A percentile compares a stretch with the other conserved stretches of the same genome.
phyloP scores from a whole-genome alignment of 768 basidiomycete genomes.

The Suillus ampliporus region DNA sequence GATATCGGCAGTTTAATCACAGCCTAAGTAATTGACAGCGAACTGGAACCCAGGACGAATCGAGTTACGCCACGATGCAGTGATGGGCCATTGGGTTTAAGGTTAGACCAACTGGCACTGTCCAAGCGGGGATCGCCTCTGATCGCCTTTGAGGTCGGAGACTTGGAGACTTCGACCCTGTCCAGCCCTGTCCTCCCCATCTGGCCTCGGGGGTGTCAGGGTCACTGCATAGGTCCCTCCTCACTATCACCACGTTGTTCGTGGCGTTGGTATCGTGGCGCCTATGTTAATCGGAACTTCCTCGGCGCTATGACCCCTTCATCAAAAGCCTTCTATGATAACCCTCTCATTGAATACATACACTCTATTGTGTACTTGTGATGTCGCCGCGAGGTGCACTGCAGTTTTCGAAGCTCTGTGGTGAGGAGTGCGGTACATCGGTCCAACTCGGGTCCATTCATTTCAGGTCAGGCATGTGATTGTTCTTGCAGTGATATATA shows the following conservation, averaged over 20 bases:
- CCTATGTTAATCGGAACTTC: neutral
- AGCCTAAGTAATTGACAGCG: constrained; percentile 2
- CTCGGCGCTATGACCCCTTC: neutral
- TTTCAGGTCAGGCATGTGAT: neutral
- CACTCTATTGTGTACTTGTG: no score
- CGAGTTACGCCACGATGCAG: neutral
- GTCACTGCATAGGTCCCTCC: no score
- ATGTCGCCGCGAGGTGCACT: neutral
- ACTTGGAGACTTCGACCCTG: constrained; percentile 2
- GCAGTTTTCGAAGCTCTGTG: neutral
- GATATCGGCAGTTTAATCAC: constrained; percentile 1
- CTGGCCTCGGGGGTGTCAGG: neutral
- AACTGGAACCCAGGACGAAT: neutral
- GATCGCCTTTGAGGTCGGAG: no score
- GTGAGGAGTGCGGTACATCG: neutral
- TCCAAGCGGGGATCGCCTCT: neutral
- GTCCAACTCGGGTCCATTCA: neutral
- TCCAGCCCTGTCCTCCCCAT: constrained; percentile 1
- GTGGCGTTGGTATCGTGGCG: neutral
- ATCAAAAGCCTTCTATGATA: neutral
- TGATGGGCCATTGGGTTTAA: neutral
- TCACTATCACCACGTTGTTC: constrained; percentile 1
- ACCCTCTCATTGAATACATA: neutral
- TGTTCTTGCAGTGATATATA: neutral
- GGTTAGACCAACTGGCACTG: neutral